phyloP scores from a whole-genome alignment of 441 rosid species.

The Aquilaria agallochum region DNA sequence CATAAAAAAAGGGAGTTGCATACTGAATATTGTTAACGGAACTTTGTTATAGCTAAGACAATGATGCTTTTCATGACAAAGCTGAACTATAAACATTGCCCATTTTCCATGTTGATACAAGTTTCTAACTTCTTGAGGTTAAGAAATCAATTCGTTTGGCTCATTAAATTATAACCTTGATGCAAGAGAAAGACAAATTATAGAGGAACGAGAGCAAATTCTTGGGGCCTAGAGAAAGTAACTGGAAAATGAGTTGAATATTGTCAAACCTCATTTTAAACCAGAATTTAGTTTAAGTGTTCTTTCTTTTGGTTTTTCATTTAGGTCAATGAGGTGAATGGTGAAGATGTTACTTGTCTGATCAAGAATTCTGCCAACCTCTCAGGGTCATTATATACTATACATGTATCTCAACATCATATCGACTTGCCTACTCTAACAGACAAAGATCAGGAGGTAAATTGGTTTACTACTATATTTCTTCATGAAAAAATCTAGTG shows the following conservation, averaged over 20 bases:
- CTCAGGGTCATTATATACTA: conserved; percentile 45
- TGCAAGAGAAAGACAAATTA: no score
- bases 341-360: conserved; percentile 58
- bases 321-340: conserved; percentile 45
- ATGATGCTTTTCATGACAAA: no score
- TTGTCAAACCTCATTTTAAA: no score
- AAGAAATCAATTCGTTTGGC: no score
- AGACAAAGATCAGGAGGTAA: conserved; percentile 53
- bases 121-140: no score
- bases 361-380: conserved; percentile 55
- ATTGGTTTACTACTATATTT: neutral
- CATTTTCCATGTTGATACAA: no score
- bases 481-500: no score
- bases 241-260: neutral
- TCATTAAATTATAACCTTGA: no score
- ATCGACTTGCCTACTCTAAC: conserved; percentile 54
- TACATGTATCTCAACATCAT: conserved; percentile 61
- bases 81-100: no score
- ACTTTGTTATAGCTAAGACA: no score
- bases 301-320: conserved; percentile 12
- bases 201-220: no score
- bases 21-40: neutral
- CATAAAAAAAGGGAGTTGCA: neutral
- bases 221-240: neutral
- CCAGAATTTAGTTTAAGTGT: neutral